Base-by-base conservation (phyloP, 768 basidiomycete species). In the Albatrellus ellisii region DNA sequence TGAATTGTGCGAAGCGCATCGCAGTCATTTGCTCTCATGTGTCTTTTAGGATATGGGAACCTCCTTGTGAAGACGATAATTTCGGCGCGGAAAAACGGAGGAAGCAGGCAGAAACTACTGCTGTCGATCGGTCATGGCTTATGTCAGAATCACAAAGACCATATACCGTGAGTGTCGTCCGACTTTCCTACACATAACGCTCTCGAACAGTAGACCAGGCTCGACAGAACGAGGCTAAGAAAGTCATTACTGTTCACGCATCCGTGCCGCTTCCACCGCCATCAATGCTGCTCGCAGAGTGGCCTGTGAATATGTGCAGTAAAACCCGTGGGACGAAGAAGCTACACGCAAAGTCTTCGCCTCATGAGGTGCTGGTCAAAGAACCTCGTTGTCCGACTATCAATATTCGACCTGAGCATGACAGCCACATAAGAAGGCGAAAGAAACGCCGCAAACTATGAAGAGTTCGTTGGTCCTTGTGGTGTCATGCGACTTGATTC, bases 61-160 rank as follows among this genome's bases (percentile, higher is more conserved):
- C 56, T 15, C 34, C 57, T 6, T 47, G 39, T 21, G 62, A 61
- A 41, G 62, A 63, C 36, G 54, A 54, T 6, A 47, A 49, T 9
- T 41, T 36, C 9, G 56, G 61, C 24, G 59, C 57, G 2, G 40
- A 46, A 17, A 25, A 45, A 4, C 52, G 62, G 21, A 50, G 46
- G 3, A 26, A 45, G 2, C 57, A 52, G 12, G 60, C 60, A 1
- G 44, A 39, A 8, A 55, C 50, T 3, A 50, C 48, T 26, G 59
- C 59, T 4, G 59, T 63, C 8, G 59, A 62, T 26, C 43, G 51
- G 4, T 46, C 44, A 5, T 52, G 51, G 49, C 43, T 63, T 20
- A 11, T 53, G 26, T 35, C 39, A 6, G 51, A 55, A 44, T 56
- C 57, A 6, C 41, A 21, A 6, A 53, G 47, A 26, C 41, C 48